phyloP scores from a whole-genome alignment of 805 yeast species.

The Pichia ethanolica region DNA sequence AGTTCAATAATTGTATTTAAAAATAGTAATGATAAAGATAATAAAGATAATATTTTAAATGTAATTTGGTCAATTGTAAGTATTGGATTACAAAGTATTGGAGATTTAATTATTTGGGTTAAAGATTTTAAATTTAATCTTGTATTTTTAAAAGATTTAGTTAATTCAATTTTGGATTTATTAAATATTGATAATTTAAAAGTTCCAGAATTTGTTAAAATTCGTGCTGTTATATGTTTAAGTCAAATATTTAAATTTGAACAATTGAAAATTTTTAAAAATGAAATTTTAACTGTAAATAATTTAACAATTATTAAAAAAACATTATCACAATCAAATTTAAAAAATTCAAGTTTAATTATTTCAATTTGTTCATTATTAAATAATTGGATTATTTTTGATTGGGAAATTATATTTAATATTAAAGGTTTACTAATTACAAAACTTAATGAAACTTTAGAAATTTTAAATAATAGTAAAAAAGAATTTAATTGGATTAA shows the following conservation, averaged over 20 bases:
- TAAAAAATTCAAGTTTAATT: neutral
- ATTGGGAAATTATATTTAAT: constrained; percentile 1
- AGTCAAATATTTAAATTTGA: neutral
- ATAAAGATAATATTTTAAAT: neutral
- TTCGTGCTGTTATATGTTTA: neutral
- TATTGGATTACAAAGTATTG: neutral
- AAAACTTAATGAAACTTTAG: constrained; percentile 1
- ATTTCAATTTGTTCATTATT: neutral
- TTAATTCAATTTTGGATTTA: neutral
- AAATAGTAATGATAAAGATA: neutral
- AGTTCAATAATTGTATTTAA: neutral
- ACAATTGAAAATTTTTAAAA: neutral
- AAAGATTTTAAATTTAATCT: neutral
- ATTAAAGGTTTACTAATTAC: neutral
- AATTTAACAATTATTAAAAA: neutral
- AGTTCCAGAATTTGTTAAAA: neutral
- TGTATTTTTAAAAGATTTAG: neutral
- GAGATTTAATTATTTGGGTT: neutral
- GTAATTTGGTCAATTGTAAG: neutral
- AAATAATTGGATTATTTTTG: constrained; percentile 3
- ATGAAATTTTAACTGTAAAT: neutral
- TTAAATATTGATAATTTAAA: neutral
- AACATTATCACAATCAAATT: neutral
- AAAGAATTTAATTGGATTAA: constrained; percentile 1
- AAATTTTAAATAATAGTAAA: neutral